Percentiles rank a stretch among this genome's conserved stretches.
These are phyloP conservation scores for Strombidium stylifer DNA, from an alignment of 73 alveolate genomes.

Conservation along the genomic window DNA sequence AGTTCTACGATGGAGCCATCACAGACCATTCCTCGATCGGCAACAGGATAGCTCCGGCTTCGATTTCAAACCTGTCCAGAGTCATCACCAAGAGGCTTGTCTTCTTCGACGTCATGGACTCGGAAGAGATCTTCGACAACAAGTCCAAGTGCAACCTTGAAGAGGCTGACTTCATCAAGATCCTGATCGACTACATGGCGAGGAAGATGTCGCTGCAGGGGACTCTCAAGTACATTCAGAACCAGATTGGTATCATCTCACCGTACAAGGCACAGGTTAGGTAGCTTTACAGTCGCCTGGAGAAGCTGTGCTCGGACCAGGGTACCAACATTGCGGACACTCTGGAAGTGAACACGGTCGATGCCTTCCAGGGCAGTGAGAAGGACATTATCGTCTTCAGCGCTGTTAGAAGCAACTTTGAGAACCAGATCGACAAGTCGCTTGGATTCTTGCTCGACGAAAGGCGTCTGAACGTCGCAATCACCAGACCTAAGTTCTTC, in stretches of 20 bases:
- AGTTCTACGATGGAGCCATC: slow-evolving; percentile 71
- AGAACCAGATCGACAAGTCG: slow-evolving; percentile 51
- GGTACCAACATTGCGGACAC: no score
- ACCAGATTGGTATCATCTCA: slow-evolving; percentile 53
- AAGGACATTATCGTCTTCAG: slow-evolving; percentile 88
- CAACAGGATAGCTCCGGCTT: slow-evolving; percentile 2
- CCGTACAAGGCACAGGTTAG: slow-evolving; percentile 54
- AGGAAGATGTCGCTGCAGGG: not conserved
- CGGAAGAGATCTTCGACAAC: slow-evolving; percentile 28
- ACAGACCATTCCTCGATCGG: slow-evolving; percentile 39
- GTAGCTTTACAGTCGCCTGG: slow-evolving; percentile 6
- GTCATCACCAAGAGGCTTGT: not conserved
- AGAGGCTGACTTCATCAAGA: slow-evolving; percentile 41
- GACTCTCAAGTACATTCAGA: not conserved
- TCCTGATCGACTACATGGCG: not conserved
- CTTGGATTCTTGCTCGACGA: slow-evolving; percentile 85
- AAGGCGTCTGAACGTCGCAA: slow-evolving; percentile 93
- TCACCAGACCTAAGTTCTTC: slow-evolving; percentile 89
- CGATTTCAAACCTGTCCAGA: not conserved
- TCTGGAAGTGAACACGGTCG: slow-evolving; percentile 91
- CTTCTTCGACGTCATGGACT: slow-evolving; percentile 21
- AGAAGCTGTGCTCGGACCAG: no score
- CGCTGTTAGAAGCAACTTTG: slow-evolving; percentile 69
- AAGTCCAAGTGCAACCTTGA: slow-evolving; percentile 24
- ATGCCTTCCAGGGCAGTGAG: slow-evolving; percentile 96